Base-by-base conservation (phyloP, 2,329 filamentous ascomycete genomes). In the Colletotrichum sp. region DNA sequence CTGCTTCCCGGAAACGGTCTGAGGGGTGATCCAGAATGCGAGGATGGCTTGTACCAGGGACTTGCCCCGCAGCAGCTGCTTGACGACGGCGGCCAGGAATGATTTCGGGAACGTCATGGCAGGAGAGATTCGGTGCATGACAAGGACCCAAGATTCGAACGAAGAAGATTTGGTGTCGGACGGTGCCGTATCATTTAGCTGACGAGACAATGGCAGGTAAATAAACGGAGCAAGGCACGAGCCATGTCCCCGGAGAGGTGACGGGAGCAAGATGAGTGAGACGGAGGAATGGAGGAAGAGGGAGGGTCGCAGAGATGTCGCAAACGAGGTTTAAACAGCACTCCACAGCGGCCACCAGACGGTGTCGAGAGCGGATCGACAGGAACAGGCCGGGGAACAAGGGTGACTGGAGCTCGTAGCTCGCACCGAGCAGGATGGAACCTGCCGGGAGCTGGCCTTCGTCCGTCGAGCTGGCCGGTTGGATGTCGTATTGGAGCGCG, bases 1-100 rank as follows among this genome's bases (percentile, higher is more conserved):
- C n/a, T 59, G 39, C 66, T 75, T 81, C 21, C 75, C 67, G 7
- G 70, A 60, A 34, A 52, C 28, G 44, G 67, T 10, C 12, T 65
- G 55, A 9, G 77, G 75, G 3, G 75, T 71, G 67, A 76, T 62
- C 76, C 76, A 78, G 36, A 78, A 76, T n/a, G 77, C 76, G 32
- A 93, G 83, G 34, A 93, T 84, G 67, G 90, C 89, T 80, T 91
- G 88, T 75, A 93, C 82, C 77, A 93, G 84, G 66, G 90, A 91
- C 84, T 90, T 92, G 79, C 91, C 91, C 68, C 88, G 87, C 66
- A 92, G 84, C 71, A 93, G 86, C 79, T 90, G 91, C 85, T 88
- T 91, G 82, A 92, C 80, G 70, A 90, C 83, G 76, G 90, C 90
- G 78, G 89, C 86, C 77, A 90, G 80, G 80, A 93, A 84, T 64